Conservation (phyloP, 2,329 filamentous ascomycete genomes). For the Cladosporium sp. region DNA sequence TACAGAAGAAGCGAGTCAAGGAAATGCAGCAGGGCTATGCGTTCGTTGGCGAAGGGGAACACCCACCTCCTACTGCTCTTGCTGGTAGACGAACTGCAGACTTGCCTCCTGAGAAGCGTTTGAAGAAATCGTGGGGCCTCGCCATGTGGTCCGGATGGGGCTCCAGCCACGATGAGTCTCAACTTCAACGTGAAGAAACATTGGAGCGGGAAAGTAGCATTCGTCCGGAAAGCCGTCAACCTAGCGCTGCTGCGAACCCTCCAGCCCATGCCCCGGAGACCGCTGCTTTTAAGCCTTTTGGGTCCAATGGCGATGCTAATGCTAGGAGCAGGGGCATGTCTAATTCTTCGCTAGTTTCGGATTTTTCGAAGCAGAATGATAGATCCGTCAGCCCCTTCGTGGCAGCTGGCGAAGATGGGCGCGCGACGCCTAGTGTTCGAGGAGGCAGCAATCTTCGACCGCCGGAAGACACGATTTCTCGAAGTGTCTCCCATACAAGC, state of each 20-base stretch:
- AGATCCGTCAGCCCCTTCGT: slow-evolving; percentile 6
- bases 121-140: slow-evolving; percentile 58
- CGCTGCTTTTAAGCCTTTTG: not conserved
- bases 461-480: not conserved
- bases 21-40: slow-evolving; percentile 69
- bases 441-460: slow-evolving; percentile 1
- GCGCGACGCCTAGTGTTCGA: not conserved
- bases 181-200: slow-evolving; percentile 56
- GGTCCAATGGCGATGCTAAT: not conserved
- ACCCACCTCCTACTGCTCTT: slow-evolving; percentile 75
- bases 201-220: slow-evolving; percentile 1
- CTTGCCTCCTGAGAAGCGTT: slow-evolving; percentile 42
- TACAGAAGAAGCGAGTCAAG: slow-evolving; percentile 67
- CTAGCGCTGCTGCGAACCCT: not conserved
- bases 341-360: not conserved
- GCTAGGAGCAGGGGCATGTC: not conserved
- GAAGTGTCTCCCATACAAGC: slow-evolving; percentile 1
- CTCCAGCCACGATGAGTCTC: slow-evolving; percentile 77
- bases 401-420: not conserved
- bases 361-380: not conserved
- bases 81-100: slow-evolving; percentile 38
- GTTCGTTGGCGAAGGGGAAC: slow-evolving; percentile 62
- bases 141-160: slow-evolving; percentile 83
- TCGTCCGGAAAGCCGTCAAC: slow-evolving; percentile 5
- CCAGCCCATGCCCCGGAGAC: not conserved